A percentile compares a stretch with the other conserved stretches of the same genome.
Evolutionary conservation across 257 asterid genomes (phyloP).

Genomic region (Salvia miltiorrhiza): DNA sequence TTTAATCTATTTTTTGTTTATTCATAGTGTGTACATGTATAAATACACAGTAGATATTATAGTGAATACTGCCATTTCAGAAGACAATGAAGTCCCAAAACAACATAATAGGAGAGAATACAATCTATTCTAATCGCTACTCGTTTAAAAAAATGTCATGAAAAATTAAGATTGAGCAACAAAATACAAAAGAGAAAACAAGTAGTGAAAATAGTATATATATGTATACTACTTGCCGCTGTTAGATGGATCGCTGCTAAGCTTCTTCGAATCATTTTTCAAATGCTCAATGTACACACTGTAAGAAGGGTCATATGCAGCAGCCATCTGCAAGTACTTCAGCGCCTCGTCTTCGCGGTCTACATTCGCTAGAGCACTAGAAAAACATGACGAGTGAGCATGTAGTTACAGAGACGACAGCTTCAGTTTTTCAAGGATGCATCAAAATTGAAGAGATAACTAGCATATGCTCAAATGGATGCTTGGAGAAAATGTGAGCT

Average conservation of each 20-base stretch:
- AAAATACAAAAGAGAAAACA: not conserved
- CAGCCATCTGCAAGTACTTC: constrained; percentile 54
- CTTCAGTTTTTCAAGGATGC: not conserved
- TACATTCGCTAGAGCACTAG: constrained; percentile 48
- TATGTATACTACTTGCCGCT: constrained; percentile 37
- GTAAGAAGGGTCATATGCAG: constrained; percentile 57
- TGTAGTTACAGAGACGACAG: not conserved
- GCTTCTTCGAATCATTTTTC: constrained; percentile 47
- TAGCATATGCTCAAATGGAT: not conserved
- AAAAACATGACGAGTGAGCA: not conserved
- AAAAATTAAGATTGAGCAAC: not conserved
- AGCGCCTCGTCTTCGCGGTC: constrained; percentile 62
- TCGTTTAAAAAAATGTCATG: not conserved
- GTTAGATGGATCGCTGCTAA: constrained; percentile 45
- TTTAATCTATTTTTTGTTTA: no score
- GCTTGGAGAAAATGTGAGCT: not conserved
- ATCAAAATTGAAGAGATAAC: not conserved
- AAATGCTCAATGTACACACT: constrained; percentile 38
- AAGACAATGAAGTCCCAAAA: no score
- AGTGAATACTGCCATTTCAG: no score
- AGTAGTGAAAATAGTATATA: not conserved
- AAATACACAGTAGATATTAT: no score
- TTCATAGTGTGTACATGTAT: no score
- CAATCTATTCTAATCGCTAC: no score
- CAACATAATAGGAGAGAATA: no score